Percentiles rank a stretch among this genome's conserved stretches.
These are phyloP conservation scores for Phytophthora brassicae DNA, from an alignment of 352 stramenopile genomes.

Conservation along the genomic window DNA sequence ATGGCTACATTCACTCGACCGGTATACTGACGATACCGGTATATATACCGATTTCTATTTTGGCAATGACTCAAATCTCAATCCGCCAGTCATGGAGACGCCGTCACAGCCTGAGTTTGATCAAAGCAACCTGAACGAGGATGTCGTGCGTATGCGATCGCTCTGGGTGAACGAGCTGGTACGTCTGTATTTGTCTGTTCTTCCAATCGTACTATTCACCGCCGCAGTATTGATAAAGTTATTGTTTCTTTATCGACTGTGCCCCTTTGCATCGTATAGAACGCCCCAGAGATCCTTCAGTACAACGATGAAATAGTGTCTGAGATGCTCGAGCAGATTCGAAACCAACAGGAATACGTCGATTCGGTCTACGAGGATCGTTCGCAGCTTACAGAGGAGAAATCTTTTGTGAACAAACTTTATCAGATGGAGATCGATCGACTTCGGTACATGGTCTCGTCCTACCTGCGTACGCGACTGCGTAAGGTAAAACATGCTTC, in stretches of 20 bases:
- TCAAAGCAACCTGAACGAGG: conserved; percentile 79
- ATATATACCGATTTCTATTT: conserved; percentile 8
- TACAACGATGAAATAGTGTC: conserved; percentile 80
- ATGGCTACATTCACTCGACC: too few relatives aligned
- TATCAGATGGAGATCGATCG: conserved; percentile 91
- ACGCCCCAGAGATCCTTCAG: conserved; percentile 72
- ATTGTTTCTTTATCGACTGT: not conserved
- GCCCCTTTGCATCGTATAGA: conserved; percentile 38
- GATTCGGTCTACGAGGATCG: conserved; percentile 77
- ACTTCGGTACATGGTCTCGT: conserved; percentile 82
- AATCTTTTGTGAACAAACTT: conserved; percentile 81
- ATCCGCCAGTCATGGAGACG: conserved; percentile 16
- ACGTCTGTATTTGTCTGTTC: not conserved
- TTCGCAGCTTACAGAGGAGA: conserved; percentile 66
- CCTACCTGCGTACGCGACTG: conserved; percentile 77
- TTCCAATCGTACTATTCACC: conserved; percentile 1
- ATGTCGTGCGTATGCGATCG: conserved; percentile 65
- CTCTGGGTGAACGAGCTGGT: conserved; percentile 88
- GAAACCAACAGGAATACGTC: conserved; percentile 87
- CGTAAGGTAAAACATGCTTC: conserved; percentile 47
- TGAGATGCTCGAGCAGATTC: conserved; percentile 84
- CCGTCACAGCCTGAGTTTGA: conserved; percentile 45
- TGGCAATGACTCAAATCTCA: conserved; percentile 11
- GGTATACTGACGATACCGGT: conserved; percentile 4
- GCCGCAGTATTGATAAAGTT: conserved; percentile 18